A percentile compares a stretch with the other conserved stretches of the same genome.
Conservation (phyloP, 2,329 filamentous ascomycete genomes). For the Fusarium verrucosum region DNA sequence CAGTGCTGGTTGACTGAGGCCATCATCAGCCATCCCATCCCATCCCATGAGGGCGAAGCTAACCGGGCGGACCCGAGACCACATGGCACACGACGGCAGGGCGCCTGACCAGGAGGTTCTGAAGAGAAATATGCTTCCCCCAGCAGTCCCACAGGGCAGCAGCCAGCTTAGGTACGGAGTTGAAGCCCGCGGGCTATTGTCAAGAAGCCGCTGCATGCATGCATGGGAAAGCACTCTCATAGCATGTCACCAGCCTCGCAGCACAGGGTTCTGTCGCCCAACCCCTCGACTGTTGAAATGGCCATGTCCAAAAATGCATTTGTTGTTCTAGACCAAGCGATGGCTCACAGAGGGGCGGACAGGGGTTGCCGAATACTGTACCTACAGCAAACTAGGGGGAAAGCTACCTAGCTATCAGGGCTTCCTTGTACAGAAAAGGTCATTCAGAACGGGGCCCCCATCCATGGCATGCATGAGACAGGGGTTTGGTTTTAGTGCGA, state of each 20-base stretch:
- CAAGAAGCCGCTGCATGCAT: not conserved
- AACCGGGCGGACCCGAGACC: slow-evolving; percentile 10
- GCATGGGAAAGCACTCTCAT: too few species aligned
- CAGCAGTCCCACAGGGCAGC: slow-evolving; percentile 6
- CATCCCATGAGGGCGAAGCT: slow-evolving; percentile 9
- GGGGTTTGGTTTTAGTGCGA: slow-evolving; percentile 3
- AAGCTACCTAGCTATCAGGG: not conserved
- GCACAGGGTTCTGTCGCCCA: not conserved
- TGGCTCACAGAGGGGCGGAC: slow-evolving; percentile 24
- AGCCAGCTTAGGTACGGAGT: not conserved
- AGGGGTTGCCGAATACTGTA: slow-evolving; percentile 27
- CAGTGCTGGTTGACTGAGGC: slow-evolving; percentile 25
- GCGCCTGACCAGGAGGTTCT: slow-evolving; percentile 8
- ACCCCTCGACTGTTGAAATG: slow-evolving; percentile 4
- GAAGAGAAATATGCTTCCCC: not conserved
- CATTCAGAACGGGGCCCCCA: slow-evolving; percentile 13
- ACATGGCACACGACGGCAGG: slow-evolving; percentile 24
- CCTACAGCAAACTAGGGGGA: slow-evolving; percentile 12
- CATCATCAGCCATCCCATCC: too few species aligned
- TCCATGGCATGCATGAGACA: slow-evolving; percentile 11
- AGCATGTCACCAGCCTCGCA: slow-evolving; percentile 2
- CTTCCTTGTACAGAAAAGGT: not conserved
- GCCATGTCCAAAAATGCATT: slow-evolving; percentile 1
- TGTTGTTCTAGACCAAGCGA: slow-evolving; percentile 38
- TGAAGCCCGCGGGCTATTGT: not conserved